Evolutionary conservation across 208 protist species (phyloP).

Genomic region (Acanthamoeba healyi): DNA sequence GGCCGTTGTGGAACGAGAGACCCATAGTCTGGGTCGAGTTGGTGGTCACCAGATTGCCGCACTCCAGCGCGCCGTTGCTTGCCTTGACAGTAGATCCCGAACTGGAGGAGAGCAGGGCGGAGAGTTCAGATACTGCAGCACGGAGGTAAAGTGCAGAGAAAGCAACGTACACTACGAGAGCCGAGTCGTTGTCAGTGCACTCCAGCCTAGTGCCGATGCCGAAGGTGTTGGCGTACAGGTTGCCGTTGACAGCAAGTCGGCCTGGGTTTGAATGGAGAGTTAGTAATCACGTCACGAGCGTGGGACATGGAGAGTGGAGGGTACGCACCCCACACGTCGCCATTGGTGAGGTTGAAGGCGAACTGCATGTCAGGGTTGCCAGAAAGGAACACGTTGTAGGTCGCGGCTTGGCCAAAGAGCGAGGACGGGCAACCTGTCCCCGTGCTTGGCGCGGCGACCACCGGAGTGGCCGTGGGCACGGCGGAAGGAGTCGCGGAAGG

Average conservation of each 20-base stretch:
- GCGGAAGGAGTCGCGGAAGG: neutral
- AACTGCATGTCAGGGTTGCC: neutral
- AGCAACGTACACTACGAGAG: conserved; percentile 3
- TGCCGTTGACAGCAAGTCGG: neutral
- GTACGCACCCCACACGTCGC: neutral
- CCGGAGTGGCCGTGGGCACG: neutral
- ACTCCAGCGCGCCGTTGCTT: neutral
- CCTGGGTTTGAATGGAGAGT: neutral
- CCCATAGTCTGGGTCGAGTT: neutral
- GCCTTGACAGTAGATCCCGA: neutral
- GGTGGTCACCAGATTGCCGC: neutral
- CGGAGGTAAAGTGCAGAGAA: too few species aligned
- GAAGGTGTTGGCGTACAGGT: neutral
- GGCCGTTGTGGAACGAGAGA: neutral
- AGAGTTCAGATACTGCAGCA: too few species aligned
- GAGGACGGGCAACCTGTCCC: neutral
- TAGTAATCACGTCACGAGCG: neutral
- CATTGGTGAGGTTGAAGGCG: neutral
- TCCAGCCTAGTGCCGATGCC: neutral
- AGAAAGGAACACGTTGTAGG: neutral
- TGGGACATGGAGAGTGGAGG: neutral
- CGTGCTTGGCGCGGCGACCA: too few species aligned
- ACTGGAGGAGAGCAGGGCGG: neutral
- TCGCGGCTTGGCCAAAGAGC: neutral
- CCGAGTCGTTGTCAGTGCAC: neutral